phyloP scores from a whole-genome alignment of 1,284 basidiomycete genomes.

The Ceratobasidium sp. region DNA sequence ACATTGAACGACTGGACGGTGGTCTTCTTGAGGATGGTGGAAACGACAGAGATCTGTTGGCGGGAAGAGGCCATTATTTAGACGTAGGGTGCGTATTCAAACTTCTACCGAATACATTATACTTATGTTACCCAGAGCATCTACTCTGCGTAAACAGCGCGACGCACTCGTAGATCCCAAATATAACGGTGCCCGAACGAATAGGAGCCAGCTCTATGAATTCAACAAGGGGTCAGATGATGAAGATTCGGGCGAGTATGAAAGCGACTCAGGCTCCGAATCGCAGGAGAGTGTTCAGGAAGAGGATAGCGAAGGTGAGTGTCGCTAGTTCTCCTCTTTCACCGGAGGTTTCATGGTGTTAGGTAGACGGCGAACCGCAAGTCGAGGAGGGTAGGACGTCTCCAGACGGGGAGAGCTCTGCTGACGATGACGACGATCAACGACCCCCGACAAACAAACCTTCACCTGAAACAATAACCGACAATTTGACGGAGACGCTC shows the following conservation, averaged over 20 bases:
- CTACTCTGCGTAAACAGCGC: conserved; percentile 73
- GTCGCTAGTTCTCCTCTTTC: neutral
- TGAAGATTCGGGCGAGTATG: conserved; percentile 46
- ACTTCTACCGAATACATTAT: no score
- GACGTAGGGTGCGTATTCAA: conserved; percentile 84
- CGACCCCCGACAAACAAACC: conserved; percentile 61
- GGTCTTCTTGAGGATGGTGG: conserved; percentile 52
- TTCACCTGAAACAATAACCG: conserved; percentile 54
- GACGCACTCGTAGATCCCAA: conserved; percentile 76
- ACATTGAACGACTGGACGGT: conserved; percentile 56
- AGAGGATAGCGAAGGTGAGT: conserved; percentile 39
- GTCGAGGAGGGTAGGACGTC: conserved; percentile 57
- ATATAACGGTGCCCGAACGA: conserved; percentile 77
- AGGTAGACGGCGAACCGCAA: conserved; percentile 58
- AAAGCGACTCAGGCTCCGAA: conserved; percentile 55
- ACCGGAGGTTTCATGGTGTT: neutral
- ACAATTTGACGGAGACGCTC: conserved; percentile 68
- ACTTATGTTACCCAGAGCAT: no score
- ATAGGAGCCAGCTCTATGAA: conserved; percentile 67
- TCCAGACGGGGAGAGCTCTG: conserved; percentile 57
- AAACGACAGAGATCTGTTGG: conserved; percentile 53
- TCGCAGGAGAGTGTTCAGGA: conserved; percentile 76
- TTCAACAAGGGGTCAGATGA: conserved; percentile 57
- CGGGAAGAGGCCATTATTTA: conserved; percentile 80
- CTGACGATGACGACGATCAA: conserved; percentile 63